phyloP scores from a whole-genome alignment of 2,329 filamentous ascomycete genomes.

The Aureobasidium sp. region DNA sequence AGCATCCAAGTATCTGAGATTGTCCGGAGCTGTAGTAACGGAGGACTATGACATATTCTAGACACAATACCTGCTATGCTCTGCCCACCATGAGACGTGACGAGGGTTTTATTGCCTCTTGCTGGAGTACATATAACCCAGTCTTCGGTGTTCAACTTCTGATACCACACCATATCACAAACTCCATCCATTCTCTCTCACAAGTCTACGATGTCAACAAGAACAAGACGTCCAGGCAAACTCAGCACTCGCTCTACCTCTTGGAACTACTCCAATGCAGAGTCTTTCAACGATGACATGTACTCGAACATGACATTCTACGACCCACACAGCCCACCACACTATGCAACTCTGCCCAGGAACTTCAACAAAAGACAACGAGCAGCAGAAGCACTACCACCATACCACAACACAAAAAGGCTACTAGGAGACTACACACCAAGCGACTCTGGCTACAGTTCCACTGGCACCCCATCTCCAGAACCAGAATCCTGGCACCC shows the following conservation, averaged over 20 bases:
- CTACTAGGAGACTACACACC: background rate
- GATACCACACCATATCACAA: background rate
- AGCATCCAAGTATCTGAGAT: background rate
- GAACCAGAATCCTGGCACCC: background rate
- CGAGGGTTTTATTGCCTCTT: background rate
- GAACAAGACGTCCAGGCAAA: background rate
- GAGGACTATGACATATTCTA: background rate
- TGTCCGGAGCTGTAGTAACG: background rate
- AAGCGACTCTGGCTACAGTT: background rate
- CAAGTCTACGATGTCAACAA: background rate
- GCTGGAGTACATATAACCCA: background rate
- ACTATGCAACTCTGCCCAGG: background rate
- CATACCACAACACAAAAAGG: background rate
- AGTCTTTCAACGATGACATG: background rate
- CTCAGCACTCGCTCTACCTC: background rate
- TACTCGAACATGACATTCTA: slow-evolving; percentile 1
- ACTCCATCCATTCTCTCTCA: background rate
- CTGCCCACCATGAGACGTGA: background rate
- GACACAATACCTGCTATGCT: background rate
- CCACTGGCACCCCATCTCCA: background rate
- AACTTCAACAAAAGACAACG: background rate
- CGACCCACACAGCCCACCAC: background rate
- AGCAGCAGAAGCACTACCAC: background rate
- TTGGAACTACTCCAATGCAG: slow-evolving; percentile 8
- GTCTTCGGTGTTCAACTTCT: background rate